Evolutionary conservation across 768 basidiomycete species (phyloP), one percentile per base, ranked within the genome.

Genomic region (Mycena crocata): DNA sequence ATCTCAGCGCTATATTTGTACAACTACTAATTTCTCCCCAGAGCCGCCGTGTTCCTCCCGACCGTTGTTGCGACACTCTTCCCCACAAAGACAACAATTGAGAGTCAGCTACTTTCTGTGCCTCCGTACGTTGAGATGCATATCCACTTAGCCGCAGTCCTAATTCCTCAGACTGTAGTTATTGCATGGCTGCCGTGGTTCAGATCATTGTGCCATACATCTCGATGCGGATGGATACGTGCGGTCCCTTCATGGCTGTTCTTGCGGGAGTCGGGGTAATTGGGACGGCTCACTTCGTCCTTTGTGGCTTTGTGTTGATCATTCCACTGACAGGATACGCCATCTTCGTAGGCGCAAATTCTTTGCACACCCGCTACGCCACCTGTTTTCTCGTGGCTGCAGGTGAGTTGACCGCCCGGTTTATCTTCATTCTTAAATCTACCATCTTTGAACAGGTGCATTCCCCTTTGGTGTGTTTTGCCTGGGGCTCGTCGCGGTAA

Each of bases 151-250:
- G 2, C 28, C 28, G 7, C 24, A 4, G 12, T 6, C 12, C 45
- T 46, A 46, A 8, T 46, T 28, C 4, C 2, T 26, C 24, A 23
- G 45, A 5, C 24, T 4, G 14, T 23, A 57, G 57, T 21, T 57
- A 57, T 32, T 46, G 45, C 13, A 40, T 57, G 40, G 57, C 40
- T 31, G 57, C 57, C 23, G 40, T 57, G 14, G 44, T 57, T n/a
- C 57, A 57, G 57, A 45, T 57, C 42, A 35, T 34, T 8, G 14
- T 32, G 31, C 57, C 57, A 19, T 57, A 57, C 30, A 46, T 57
- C 30, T 57, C 57, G 57, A 57, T 57, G 57, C 57, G 57, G 42
- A 45, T 57, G 57, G 57, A 57, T 24, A 57, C 30, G n/a, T 32
- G 42, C 14, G 40, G 57, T 46, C 57, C 57, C 42, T 57, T 57